Evolutionary conservation across 192 early-diverging fungal genomes (phyloP).

Genomic region (Allomyces macrogynus): DNA sequence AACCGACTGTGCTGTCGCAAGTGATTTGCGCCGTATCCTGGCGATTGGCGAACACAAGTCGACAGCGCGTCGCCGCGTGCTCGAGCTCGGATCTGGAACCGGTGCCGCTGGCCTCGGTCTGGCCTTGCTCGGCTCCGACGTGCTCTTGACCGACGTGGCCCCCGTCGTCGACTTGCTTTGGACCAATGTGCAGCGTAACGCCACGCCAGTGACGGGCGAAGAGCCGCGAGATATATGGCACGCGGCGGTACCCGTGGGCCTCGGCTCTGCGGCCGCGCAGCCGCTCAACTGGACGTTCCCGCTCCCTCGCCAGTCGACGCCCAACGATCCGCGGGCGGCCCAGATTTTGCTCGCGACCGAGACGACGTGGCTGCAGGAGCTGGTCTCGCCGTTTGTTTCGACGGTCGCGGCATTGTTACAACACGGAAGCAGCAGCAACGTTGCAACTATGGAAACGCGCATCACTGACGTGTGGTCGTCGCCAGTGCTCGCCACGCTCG

Average conservation of each 20-base stretch:
- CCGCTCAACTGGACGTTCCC: not conserved
- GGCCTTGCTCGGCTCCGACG: not conserved
- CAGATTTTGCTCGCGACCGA: not conserved
- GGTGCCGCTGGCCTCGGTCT: not conserved
- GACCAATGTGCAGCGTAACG: not conserved
- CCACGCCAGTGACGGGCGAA: not conserved
- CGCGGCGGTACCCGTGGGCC: not conserved
- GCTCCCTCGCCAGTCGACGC: not conserved
- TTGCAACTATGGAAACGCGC: too few relatives aligned
- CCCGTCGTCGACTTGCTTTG: not conserved
- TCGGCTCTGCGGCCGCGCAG: not conserved
- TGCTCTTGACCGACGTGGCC: not conserved
- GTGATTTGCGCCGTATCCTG: not conserved
- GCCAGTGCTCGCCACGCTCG: too few relatives aligned
- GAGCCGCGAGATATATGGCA: not conserved
- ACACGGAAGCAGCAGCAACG: too few relatives aligned
- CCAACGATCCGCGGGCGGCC: not conserved
- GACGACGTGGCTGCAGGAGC: not conserved
- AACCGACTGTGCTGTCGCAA: not conserved
- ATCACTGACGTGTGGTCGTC: too few relatives aligned
- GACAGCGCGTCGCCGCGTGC: not conserved
- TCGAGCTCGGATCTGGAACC: not conserved
- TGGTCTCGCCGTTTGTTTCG: not conserved
- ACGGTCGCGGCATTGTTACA: too few relatives aligned
- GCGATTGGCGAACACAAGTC: not conserved